These are phyloP conservation scores for Phytophthora vignae DNA, from an alignment of 352 stramenopile species.

Conservation along the genomic window DNA sequence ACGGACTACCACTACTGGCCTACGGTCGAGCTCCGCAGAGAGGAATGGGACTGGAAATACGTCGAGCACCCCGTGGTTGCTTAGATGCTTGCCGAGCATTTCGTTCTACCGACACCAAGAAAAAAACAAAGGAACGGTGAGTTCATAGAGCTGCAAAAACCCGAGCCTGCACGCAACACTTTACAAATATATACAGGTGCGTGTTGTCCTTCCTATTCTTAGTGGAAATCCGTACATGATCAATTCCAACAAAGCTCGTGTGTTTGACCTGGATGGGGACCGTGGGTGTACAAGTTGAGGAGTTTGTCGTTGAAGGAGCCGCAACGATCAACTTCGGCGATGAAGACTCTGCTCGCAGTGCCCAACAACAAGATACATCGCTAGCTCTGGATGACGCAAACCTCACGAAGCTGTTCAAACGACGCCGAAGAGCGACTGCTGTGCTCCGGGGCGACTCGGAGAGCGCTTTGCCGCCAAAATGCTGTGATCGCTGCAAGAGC, in stretches of 20 bases:
- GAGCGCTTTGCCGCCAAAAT: conserved; percentile 24
- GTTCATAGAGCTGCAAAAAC: conserved; percentile 20
- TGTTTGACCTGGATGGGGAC: conserved; percentile 17
- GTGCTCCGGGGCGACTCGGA: conserved; percentile 7
- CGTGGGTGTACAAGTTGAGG: conserved; percentile 19
- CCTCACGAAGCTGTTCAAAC: conserved; percentile 35
- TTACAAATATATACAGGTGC: conserved; percentile 13
- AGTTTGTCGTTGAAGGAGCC: neutral
- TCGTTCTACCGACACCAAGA: neutral
- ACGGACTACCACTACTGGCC: conserved; percentile 94
- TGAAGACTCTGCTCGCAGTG: conserved; percentile 5
- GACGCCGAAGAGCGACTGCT: conserved; percentile 21
- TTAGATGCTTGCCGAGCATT: conserved; percentile 10
- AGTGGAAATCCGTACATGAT: neutral
- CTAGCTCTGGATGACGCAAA: conserved; percentile 13
- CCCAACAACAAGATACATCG: neutral
- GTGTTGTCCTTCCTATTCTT: conserved; percentile 24
- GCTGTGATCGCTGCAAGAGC: conserved; percentile 66
- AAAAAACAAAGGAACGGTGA: conserved; percentile 6
- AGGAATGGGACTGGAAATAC: conserved; percentile 79
- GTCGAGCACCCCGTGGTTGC: conserved; percentile 36
- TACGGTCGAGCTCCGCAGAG: conserved; percentile 81
- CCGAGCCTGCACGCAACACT: neutral
- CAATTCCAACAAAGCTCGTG: neutral
- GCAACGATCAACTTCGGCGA: neutral